A percentile compares a stretch with the other conserved stretches of the same genome.
These are phyloP conservation scores for Quillaja saponaria DNA, from an alignment of 306 rosid genomes.

Conservation along the genomic window DNA sequence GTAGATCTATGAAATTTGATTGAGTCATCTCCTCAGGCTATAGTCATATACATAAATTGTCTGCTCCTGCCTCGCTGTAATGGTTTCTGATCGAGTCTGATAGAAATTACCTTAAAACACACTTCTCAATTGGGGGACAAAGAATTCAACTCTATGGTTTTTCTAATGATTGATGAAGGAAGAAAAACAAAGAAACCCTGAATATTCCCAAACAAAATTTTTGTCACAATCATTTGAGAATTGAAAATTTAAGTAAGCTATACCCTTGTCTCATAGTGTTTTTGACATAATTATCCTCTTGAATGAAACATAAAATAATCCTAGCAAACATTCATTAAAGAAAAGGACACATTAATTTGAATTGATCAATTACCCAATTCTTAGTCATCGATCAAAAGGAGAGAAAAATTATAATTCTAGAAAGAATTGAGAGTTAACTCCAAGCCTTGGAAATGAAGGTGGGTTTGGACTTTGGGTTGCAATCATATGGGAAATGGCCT, in stretches of 20 bases:
- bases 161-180: conserved; percentile 37
- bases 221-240: conserved; percentile 23
- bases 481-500: conserved; percentile 1
- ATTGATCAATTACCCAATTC: background rate
- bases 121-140: conserved; percentile 24
- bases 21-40: too few species aligned
- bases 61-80: conserved; percentile 18
- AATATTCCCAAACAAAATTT: conserved; percentile 18
- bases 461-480: conserved; percentile 28
- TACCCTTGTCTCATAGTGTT: background rate
- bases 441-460: conserved; percentile 30
- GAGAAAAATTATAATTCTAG: conserved; percentile 32
- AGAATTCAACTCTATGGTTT: conserved; percentile 35
- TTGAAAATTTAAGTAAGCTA: conserved; percentile 15
- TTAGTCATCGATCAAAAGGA: conserved; percentile 27
- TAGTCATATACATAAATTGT: too few species aligned
- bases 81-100: conserved; percentile 24
- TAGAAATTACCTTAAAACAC: conserved; percentile 21
- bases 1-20: too few species aligned
- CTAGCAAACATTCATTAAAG: background rate
- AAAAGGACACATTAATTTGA: conserved; percentile 25
- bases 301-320: conserved; percentile 8
- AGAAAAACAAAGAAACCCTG: conserved; percentile 11
- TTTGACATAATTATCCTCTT: conserved; percentile 2
- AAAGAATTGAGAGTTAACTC: conserved; percentile 33